Conservation (phyloP, 2,329 filamentous ascomycete genomes). For the Aspergillus sp. region DNA sequence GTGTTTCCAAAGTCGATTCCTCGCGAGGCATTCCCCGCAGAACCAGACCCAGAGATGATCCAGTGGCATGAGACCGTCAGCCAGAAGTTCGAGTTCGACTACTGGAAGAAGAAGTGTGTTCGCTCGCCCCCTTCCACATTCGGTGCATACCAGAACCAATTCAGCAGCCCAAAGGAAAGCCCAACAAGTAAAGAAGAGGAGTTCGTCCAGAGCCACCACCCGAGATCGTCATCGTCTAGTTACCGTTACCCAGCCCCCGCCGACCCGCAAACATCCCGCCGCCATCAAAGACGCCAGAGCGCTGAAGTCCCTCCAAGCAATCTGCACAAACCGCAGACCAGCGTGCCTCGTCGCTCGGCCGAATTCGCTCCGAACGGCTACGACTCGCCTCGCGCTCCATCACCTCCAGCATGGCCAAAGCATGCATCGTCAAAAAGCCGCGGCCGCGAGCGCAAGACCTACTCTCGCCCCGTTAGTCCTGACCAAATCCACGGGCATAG, state of each 20-base stretch:
- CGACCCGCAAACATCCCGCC: constrained; percentile 19
- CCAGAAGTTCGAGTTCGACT: constrained; percentile 66
- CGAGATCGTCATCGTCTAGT: constrained; percentile 16
- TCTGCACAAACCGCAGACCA: constrained; percentile 21
- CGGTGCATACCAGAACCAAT: constrained; percentile 28
- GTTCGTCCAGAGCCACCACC: constrained; percentile 16
- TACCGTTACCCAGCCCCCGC: constrained; percentile 21
- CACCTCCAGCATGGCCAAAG: constrained; percentile 26
- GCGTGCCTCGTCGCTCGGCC: constrained; percentile 18
- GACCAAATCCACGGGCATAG: constrained; percentile 21
- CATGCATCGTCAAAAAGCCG: constrained; percentile 17
- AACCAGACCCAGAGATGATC: constrained; percentile 76
- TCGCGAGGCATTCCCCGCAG: constrained; percentile 68
- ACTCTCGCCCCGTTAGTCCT: constrained; percentile 20
- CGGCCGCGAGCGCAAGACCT: constrained; percentile 23
- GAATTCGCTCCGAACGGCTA: constrained; percentile 17
- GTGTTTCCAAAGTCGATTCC: constrained; percentile 62
- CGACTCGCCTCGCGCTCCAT: constrained; percentile 27
- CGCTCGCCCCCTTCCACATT: constrained; percentile 34
- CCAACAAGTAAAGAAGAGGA: constrained; percentile 24
- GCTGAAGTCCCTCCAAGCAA: constrained; percentile 20
- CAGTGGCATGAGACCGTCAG: constrained; percentile 81
- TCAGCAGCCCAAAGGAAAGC: constrained; percentile 32
- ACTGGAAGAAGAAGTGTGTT: constrained; percentile 39
- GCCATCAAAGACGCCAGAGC: constrained; percentile 25